These are phyloP conservation scores for Onygena corvina DNA, from an alignment of 2,329 filamentous ascomycete genomes.

Conservation along the genomic window DNA sequence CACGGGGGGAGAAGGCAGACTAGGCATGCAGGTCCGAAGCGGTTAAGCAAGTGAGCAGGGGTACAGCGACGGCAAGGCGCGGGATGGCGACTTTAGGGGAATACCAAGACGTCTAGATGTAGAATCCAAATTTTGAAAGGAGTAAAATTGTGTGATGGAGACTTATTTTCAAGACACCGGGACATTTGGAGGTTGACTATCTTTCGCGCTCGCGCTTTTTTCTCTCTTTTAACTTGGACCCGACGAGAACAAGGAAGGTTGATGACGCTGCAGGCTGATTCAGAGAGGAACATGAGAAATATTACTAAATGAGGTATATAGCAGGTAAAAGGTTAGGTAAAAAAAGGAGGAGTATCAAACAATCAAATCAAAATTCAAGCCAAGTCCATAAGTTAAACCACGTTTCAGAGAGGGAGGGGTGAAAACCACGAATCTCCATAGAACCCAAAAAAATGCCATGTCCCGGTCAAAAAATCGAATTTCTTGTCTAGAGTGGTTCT, in stretches of 20 bases:
- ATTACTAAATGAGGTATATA: slow-evolving; percentile 5
- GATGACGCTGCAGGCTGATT: background rate
- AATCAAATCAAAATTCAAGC: background rate
- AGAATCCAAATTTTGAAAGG: no score
- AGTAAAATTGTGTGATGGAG: no score
- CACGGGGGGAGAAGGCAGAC: background rate
- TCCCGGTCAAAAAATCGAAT: slow-evolving; percentile 1
- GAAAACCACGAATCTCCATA: slow-evolving; percentile 3
- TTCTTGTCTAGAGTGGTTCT: slow-evolving; percentile 6
- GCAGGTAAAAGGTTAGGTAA: slow-evolving; percentile 1
- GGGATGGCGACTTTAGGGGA: background rate
- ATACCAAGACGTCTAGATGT: background rate
- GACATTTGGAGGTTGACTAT: no score
- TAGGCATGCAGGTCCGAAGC: no score
- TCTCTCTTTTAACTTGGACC: no score
- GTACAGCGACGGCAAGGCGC: background rate
- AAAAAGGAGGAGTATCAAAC: no score
- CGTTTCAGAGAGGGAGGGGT: background rate
- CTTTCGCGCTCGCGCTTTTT: no score
- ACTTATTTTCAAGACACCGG: no score
- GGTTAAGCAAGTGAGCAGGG: no score
- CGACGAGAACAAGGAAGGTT: background rate
- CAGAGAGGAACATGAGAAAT: background rate
- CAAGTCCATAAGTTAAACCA: slow-evolving; percentile 6
- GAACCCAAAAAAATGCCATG: slow-evolving; percentile 4